Percentiles rank a stretch among this genome's conserved stretches.
phyloP scores from a whole-genome alignment of 805 yeast species.

The Diddensiella transvaalensis region DNA sequence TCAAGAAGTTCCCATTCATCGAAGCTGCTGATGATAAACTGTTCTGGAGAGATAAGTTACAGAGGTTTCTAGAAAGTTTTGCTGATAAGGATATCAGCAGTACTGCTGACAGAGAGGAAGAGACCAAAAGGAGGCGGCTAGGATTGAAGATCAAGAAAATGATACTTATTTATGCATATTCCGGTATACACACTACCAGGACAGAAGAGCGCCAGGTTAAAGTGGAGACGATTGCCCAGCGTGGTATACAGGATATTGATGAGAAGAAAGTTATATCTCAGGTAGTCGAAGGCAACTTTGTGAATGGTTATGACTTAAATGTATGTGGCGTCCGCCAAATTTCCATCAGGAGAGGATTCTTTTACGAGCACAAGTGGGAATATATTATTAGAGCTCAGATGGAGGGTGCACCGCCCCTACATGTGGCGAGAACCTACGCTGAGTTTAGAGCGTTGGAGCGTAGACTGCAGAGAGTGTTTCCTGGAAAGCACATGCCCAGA shows the following conservation, averaged over 20 bases:
- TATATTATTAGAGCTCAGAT: slow-evolving; percentile 29
- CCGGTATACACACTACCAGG: slow-evolving; percentile 58
- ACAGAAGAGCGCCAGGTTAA: slow-evolving; percentile 29
- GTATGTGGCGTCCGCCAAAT: slow-evolving; percentile 58
- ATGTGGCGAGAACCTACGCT: slow-evolving; percentile 58
- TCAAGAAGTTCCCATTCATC: slow-evolving; percentile 75
- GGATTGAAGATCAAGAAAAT: slow-evolving; percentile 59
- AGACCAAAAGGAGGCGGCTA: slow-evolving; percentile 60
- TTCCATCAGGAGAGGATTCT: slow-evolving; percentile 31
- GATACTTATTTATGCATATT: slow-evolving; percentile 65
- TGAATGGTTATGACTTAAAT: slow-evolving; percentile 61
- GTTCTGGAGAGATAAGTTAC: slow-evolving; percentile 79
- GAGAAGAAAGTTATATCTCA: slow-evolving; percentile 21
- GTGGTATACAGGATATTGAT: slow-evolving; percentile 23
- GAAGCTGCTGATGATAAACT: slow-evolving; percentile 46
- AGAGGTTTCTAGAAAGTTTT: slow-evolving; percentile 77
- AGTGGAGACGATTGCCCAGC: slow-evolving; percentile 22
- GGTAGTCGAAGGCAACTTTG: slow-evolving; percentile 29
- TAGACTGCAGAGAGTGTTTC: slow-evolving; percentile 49
- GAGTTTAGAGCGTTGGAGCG: slow-evolving; percentile 62
- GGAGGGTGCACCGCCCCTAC: slow-evolving; percentile 36
- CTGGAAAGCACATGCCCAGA: slow-evolving; percentile 62
- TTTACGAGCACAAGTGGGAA: slow-evolving; percentile 30
- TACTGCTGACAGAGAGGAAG: slow-evolving; percentile 69
- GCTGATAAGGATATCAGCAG: slow-evolving; percentile 67